Base-by-base conservation (phyloP, 148 eudicot genomes). In the Vaccinium darrowii region DNA sequence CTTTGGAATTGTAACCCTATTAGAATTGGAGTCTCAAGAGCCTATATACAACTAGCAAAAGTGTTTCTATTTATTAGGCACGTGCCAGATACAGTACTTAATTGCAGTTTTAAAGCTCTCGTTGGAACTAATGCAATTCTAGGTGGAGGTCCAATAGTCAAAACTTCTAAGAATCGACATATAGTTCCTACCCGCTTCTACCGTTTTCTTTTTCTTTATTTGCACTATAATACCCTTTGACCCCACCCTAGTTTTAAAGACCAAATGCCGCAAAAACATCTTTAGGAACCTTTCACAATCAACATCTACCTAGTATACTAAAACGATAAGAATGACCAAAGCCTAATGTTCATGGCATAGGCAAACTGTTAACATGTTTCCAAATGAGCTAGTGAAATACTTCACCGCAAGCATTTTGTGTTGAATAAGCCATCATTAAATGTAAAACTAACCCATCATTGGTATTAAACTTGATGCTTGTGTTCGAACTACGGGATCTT, bases 401-500 rank as follows among this genome's bases (percentile, higher is more conserved):
- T 21, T 11, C 15, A 76, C 25, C 18, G 10, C 33, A 49, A 76
- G 54, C 79, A 76, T 49, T 49, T 76, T 49, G 50, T 8, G 7
- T 75, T 47, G 11, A 47, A 43, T 13, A 8, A 43, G 78, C 25
- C 0, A 84, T 19, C 39, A 58, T 50, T 47, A 60, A 50, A 63
- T 47, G 18, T 25, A 74, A 52, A 60, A 84, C 93, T 84, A 69
- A 94, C 98, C 98, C 88, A 92, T 90, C 84, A 85, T 71, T 65
- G 93, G 87, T 85, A 95, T 90, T 89, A 95, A 87, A 57, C 84
- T 87, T 77, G 84, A 86, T 56, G 94, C 91, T 80, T 89, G 88
- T 58, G 72, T 76, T 60, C 90, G 88, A 82, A 95, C 89, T 53
- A 67, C 82, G 77, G 23, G 67, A 84, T 95, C 92, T 57, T 93